Base-by-base conservation (phyloP, 148 eudicot species). In the Chenopodium berlandieri region DNA sequence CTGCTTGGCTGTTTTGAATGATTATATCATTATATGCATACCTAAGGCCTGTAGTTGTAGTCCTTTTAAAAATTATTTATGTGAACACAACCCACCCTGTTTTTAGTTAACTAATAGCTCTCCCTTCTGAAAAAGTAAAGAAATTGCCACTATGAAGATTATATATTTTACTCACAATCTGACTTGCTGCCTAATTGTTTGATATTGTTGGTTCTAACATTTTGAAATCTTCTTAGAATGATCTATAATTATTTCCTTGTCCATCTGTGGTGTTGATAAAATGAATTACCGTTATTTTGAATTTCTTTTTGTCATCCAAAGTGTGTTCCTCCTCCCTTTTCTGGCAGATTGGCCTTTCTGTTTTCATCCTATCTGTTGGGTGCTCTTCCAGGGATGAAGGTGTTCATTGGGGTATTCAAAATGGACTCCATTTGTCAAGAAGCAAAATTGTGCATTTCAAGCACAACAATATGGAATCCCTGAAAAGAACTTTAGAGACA, bases 391-490 rank as follows among this genome's bases (percentile, higher is more conserved):
- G 99, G 79, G 99, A 97, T 82, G 99, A 97, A 78, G 99, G 98
- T 79, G 99, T 96, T 71, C 97, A 92, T 80, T 96, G 99, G 99
- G 97, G 97, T 69, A 92, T 96, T 79, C 99, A 97, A 82, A 97
- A 94, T 84, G 99, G 99, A 65, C 98, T 97, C 31, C 85, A 92
- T 82, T 88, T 97, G 48, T 97, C 99, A 12, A 90, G 99, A 89
- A 97, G 99, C 85, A 94, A 98, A n/a, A 89, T 97, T 83, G 81
- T 91, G 69, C 92, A 88, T 85, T 97, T 92, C 83, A 91, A 97
- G 91, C 99, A 97, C 87, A 97, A 97, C 82, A 90, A 97, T 77
- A 92, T 94, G 92, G 86, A 83, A 80, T 94, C 97, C 52, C 87
- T 97, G 62, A 86, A 82, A 76, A 89, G 62, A 82, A 86, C 83